Evolutionary conservation across 1,284 basidiomycete species (phyloP), one percentile per base, ranked within the genome.

Genomic region (Neonothopanus nambi): DNA sequence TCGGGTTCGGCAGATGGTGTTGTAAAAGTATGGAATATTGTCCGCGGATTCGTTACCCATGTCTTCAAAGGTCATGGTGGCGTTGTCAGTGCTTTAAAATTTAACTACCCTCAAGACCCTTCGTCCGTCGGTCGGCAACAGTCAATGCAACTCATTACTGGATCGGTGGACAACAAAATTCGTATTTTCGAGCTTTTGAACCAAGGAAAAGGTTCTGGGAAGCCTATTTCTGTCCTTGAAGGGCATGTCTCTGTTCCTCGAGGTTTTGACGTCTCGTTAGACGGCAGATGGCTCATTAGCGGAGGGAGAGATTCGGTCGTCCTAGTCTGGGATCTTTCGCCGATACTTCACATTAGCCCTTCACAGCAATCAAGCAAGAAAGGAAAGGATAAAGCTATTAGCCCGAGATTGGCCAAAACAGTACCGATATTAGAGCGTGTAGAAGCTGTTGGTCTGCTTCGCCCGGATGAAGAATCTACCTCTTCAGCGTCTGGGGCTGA

Each of bases 11-110:
- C 95, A 4, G 97, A 99, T 63, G 96, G 97, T 13, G 82, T 92
- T 18, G 96, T 98, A 52, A 98, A 98, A 76, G 91, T 99, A 8
- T 99, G 95, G 94, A 91, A 98, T 67, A 82, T 96, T 42, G 73
- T 79, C 2, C 85, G 87, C 17, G 96, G 94, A 9, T 95, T 89
- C 68, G 85, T 92, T 38, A 99, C 97, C 0, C 97, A 99, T 69
- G 81, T 95, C 12, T 95, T 98, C 78, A 91, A 91, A 65, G 96
- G 96, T 9, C 97, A 98, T 65, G 97, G 95, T 7, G 96, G 97
- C 15, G 91, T 98, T 48, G 89, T 98, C 62, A 93, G 91, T 57
- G 91, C 97, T 8, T 76, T 97, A 48, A 76, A 81, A 41, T 98
- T 96, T 72, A 87, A 88, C 67, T 90, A 83, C 65, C 81, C 87